These are phyloP conservation scores for Ensete glaucum DNA, from an alignment of 176 grass and related monocot genomes.

Conservation along the genomic window DNA sequence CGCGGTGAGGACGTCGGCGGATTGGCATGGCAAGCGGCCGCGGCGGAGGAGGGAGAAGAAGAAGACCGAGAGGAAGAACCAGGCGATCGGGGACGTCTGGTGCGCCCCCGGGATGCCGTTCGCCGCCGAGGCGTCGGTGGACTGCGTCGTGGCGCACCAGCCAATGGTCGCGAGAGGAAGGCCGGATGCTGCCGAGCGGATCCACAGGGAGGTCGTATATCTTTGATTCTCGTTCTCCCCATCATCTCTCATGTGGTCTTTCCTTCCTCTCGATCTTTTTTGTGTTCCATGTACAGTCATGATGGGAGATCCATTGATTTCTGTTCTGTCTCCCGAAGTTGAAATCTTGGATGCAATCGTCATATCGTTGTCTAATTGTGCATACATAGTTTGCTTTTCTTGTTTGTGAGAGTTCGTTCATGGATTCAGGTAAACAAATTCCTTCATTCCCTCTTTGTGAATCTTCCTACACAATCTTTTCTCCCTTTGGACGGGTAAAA, in stretches of 20 bases:
- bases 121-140: conserved; percentile 68
- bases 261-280: not conserved
- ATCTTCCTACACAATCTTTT: too few species aligned
- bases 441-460: too few species aligned
- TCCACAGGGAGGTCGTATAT: conserved; percentile 52
- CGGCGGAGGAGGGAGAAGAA: conserved; percentile 30
- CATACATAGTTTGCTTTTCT: too few species aligned
- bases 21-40: conserved; percentile 58
- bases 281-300: not conserved
- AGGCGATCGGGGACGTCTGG: conserved; percentile 54
- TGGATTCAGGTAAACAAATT: too few species aligned
- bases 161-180: conserved; percentile 31
- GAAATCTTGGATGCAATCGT: not conserved
- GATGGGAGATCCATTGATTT: not conserved
- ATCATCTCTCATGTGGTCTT: not conserved
- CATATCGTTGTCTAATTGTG: too few species aligned
- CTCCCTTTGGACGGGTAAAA: too few species aligned
- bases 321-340: not conserved
- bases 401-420: too few species aligned
- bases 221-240: not conserved
- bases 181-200: conserved; percentile 34
- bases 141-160: conserved; percentile 71
- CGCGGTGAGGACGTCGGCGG: conserved; percentile 42
- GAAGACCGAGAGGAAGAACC: conserved; percentile 30
- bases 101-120: conserved; percentile 66